Evolutionary conservation across 305 asterid genomes (phyloP), one percentile per base, ranked within the genome.

Genomic region (Fraxinus latifolia): DNA sequence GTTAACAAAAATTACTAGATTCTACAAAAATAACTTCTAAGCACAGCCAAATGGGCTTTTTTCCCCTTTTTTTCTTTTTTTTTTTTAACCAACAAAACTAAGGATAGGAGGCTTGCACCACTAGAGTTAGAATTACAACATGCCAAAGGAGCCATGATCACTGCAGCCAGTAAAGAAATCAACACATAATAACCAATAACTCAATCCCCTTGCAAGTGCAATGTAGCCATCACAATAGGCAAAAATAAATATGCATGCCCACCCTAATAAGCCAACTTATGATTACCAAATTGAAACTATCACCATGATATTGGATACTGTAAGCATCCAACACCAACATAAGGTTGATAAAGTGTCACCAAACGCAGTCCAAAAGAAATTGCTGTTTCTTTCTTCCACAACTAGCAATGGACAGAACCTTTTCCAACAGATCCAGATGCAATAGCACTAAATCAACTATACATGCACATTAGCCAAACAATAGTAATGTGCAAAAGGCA

Each of bases 191-290:
- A 65, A 65, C 2, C 33, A 68, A 29, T 27, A 29, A 36, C 74
- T 29, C 74, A 68, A 68, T 68, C 74, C 74, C 74, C 65, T 53
- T 53, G 25, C 65, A 53, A 53, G 65, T 53, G 65, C 65, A 68
- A 42, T 11, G 31, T 25, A 25, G 37, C 17, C 74, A 27, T 25
- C 60, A 14, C 73, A 23, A 65, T 23, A 27, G 71, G 71, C 15
- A 62, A 62, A 62, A 62, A 21, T 62, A 21, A 62, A 62, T 17
- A 21, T 62, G 15, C 32, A 27, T 23, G 33, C 33, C 33, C 31
- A 27, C 33, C 73, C 73, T 65, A 25, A 37, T 42, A 77, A 47
- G 21, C 65, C 80, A 50, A 53, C 37, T 77, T 53, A 31, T 47
- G 37, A 44, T 76, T 44, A 44, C 25, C 71, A 53, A 77, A 50